Evolutionary conservation across 306 rosid species (phyloP).

Genomic region (Gynostemma pentaphyllum): DNA sequence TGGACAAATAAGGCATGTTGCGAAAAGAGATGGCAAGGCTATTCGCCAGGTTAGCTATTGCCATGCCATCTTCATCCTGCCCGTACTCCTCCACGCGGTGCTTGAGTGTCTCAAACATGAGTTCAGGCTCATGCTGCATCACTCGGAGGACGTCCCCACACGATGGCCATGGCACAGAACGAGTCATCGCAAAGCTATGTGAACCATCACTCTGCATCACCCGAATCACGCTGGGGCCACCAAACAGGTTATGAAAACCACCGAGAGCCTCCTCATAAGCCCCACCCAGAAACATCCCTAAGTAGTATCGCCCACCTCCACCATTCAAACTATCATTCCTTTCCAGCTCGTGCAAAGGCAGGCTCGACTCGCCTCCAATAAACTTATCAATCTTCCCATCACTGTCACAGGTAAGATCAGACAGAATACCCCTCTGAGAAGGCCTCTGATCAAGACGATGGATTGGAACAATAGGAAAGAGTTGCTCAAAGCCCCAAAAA

Average conservation of each 20-base stretch:
- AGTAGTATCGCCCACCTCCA: slow-evolving; percentile 35
- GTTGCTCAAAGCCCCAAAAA: slow-evolving; percentile 63
- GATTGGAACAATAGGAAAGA: slow-evolving; percentile 67
- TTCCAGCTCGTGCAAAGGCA: slow-evolving; percentile 65
- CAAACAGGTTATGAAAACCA: slow-evolving; percentile 79
- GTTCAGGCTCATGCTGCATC: slow-evolving; percentile 93
- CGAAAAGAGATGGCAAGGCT: slow-evolving; percentile 42
- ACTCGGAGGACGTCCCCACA: slow-evolving; percentile 71
- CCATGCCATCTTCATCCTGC: slow-evolving; percentile 18
- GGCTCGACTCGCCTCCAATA: slow-evolving; percentile 57
- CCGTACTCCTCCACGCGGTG: slow-evolving; percentile 55
- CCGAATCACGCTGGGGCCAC: slow-evolving; percentile 77
- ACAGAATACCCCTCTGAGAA: slow-evolving; percentile 35
- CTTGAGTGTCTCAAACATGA: slow-evolving; percentile 88
- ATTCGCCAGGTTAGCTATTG: slow-evolving; percentile 22
- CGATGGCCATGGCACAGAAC: slow-evolving; percentile 55
- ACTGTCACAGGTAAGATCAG: slow-evolving; percentile 84
- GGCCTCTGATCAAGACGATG: slow-evolving; percentile 76
- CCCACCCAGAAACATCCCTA: slow-evolving; percentile 96
- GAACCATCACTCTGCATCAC: slow-evolving; percentile 82
- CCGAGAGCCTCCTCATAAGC: slow-evolving; percentile 98
- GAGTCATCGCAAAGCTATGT: slow-evolving; percentile 70
- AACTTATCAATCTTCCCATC: slow-evolving; percentile 80
- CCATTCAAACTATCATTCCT: slow-evolving; percentile 17
- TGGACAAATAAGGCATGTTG: slow-evolving; percentile 57